Base-by-base conservation (phyloP, 345 rosid species). In the Raphanus sativus region DNA sequence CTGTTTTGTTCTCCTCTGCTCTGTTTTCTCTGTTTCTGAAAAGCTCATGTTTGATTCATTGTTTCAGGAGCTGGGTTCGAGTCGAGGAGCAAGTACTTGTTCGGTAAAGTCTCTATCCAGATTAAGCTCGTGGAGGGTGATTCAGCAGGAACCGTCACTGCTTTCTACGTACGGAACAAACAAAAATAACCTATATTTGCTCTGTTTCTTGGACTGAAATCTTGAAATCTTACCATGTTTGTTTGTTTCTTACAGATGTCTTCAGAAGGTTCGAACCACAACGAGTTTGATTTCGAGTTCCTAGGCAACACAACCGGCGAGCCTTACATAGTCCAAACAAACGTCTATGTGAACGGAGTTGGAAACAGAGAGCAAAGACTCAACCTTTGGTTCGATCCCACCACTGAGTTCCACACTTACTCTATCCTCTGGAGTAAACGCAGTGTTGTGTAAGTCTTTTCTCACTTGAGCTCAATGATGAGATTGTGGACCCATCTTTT, bases 111-210 rank as follows among this genome's bases (percentile, higher is more conserved):
- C 21, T 82, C 91, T 32, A 69, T 86, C 3, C 94, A 96, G 88
- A 93, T 96, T 67, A 96, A 96, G 85, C 97, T 96, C 29, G 99
- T 96, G 0, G 98, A 88, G 68, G 99, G 98, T 30, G 99, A 96
- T 76, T 96, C 99, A 62, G 99, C 99, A 4, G 99, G 99, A 69
- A 96, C 99, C 29, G 99, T 96, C 13, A 93, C 99, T 77, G 99
- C 99, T 70, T 91, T 85, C 87, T 96, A 95, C 72, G 99, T 95
- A 81, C 78, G 98, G 72, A 54, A 48, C 52, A 12, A 42, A 42
- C 52, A 42, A 28, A 26, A 13, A 34, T 0, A n/a, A n/a, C n/a
- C n/a, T n/a, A n/a, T n/a, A n/a, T n/a, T 38, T 45, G 16, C 52
- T 75, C 72, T 48, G 77, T 80, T 69, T 62, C 6, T 40, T 26